phyloP scores from a whole-genome alignment of 1,139 yeast genomes.

The Debaryomyces fabryi region DNA sequence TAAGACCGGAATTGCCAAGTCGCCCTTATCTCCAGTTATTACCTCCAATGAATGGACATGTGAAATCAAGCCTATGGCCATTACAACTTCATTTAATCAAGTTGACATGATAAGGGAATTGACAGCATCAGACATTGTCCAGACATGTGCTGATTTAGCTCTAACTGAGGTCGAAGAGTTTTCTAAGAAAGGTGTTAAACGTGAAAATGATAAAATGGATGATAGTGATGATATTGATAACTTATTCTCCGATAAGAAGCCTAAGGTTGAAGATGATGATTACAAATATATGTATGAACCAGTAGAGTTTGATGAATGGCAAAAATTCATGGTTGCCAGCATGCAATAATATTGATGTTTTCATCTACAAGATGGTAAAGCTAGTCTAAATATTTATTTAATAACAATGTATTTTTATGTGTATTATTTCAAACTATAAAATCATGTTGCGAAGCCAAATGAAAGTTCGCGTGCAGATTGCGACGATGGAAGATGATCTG shows the following conservation, averaged over 20 bases:
- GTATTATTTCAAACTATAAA: not conserved
- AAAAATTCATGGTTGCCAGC: conserved; percentile 26
- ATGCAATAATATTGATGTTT: conserved; percentile 13
- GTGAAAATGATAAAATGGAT: conserved; percentile 26
- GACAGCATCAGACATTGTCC: conserved; percentile 33
- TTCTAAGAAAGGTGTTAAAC: conserved; percentile 18
- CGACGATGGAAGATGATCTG: not conserved
- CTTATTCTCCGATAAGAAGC: conserved; percentile 41
- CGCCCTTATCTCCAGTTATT: conserved; percentile 39
- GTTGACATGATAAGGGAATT: conserved; percentile 40
- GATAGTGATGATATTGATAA: conserved; percentile 37
- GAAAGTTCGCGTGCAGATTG: conserved; percentile 2
- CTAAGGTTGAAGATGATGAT: conserved; percentile 27
- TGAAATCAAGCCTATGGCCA: conserved; percentile 47
- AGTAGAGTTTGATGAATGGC: conserved; percentile 46
- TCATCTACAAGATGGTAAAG: not conserved
- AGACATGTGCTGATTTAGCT: conserved; percentile 28
- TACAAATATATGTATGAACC: conserved; percentile 35
- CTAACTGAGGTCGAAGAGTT: conserved; percentile 10
- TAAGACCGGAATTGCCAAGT: conserved; percentile 22
- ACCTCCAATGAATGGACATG: conserved; percentile 44
- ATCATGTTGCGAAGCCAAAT: not conserved
- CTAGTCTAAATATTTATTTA: not conserved
- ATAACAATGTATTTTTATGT: conserved; percentile 3
- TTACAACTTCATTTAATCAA: conserved; percentile 50